Base-by-base conservation (phyloP, 805 yeast species). In the Hanseniaspora hatyaiensis region DNA sequence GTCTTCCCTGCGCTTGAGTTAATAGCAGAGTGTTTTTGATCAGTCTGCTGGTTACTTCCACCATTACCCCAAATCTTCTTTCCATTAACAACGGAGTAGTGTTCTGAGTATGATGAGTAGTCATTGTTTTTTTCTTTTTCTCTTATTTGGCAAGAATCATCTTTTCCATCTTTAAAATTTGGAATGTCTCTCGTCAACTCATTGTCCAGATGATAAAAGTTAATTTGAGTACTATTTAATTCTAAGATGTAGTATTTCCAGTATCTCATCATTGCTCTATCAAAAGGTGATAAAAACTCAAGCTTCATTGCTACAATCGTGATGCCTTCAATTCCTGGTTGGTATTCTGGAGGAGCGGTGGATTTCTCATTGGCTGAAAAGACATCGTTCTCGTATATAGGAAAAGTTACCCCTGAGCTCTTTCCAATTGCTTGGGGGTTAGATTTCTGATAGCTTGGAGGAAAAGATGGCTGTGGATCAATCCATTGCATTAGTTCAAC, bases 211-310 rank as follows among this genome's bases (percentile, higher is more conserved):
- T 62, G 56, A 60, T 82, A 83, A 47, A 88, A 66, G 61, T 82
- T 82, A 30, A 88, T 65, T 64, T 85, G 95, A 1, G 96, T 88
- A 16, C 89, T 83, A 67, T 88, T 86, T 43, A 88, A 66, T 57
- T 82, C 94, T 61, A 85, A 68, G 19, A 82, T 67, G 37, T 72
- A 72, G 36, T 72, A 67, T 54, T 70, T 72, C 97, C 97, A 88
- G 9, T 75, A 71, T 52, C 95, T 68, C 8, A 68, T 60, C 2
- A 77, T 69, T 0, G 94, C 71, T 2, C 77, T 67, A 54, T 81
- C 87, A 58, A 79, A 82, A 0, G 96, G 96, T 3, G 84, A 72
- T 1, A 75, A 52, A 80, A 87, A 77, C 61, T 87, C 96, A 40
- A 72, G 57, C 58, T 87, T 88, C 55, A 87, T 68, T 6, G 73